Percentiles rank a stretch among this genome's conserved stretches.
Evolutionary conservation across 805 yeast genomes (phyloP).

Genomic region (Phaffomyces thermotolerans): DNA sequence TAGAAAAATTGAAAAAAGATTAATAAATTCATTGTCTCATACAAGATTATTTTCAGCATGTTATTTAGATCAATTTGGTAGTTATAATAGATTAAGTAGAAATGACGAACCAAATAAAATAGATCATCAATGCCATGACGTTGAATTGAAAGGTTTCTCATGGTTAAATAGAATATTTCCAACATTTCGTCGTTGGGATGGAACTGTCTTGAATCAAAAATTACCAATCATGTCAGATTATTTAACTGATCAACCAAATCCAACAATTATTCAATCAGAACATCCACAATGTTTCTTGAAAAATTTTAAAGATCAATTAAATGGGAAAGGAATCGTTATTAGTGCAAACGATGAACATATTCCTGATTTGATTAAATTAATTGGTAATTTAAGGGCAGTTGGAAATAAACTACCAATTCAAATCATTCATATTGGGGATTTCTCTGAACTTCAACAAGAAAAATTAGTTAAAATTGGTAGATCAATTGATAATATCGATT

Average conservation of each 20-base stretch:
- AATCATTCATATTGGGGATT: constrained; percentile 30
- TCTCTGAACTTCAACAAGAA: constrained; percentile 26
- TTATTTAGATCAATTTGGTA: constrained; percentile 18
- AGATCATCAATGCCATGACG: constrained; percentile 22
- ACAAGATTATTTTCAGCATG: constrained; percentile 24
- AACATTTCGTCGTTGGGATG: constrained; percentile 33
- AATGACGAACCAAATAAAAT: constrained; percentile 1
- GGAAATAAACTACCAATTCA: constrained; percentile 35
- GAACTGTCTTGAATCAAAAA: constrained; percentile 12
- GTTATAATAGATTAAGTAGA: constrained; percentile 2
- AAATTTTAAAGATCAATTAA: constrained; percentile 21
- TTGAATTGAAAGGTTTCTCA: constrained; percentile 32
- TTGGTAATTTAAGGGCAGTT: constrained; percentile 34
- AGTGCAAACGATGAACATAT: constrained; percentile 26
- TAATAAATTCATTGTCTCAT: constrained; percentile 22
- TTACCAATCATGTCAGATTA: constrained; percentile 13
- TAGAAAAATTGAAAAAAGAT: constrained; percentile 16
- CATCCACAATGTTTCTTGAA: constrained; percentile 20
- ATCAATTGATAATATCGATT: constrained; percentile 1
- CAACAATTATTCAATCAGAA: not conserved
- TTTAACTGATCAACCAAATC: not conserved
- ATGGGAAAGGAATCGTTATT: constrained; percentile 30
- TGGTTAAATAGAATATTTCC: constrained; percentile 34
- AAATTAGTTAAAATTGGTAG: constrained; percentile 30
- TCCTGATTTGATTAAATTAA: constrained; percentile 23